Conservation (phyloP, 768 basidiomycete species). For the Ephemerocybe angulata region DNA sequence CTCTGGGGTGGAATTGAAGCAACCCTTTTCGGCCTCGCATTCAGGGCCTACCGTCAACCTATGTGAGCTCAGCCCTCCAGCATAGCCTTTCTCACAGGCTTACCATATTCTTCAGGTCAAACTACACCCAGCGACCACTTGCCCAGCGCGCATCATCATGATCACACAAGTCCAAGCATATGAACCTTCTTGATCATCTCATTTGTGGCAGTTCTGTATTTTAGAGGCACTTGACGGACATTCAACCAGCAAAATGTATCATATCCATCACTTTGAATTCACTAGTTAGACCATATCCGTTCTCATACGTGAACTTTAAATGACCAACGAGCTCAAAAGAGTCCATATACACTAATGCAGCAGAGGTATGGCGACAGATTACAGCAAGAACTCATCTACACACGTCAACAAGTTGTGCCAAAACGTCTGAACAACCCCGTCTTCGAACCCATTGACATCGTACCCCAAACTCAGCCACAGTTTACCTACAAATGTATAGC, state of each 20-base stretch:
- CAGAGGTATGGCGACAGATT: neutral
- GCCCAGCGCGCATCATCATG: neutral
- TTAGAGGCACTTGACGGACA: neutral
- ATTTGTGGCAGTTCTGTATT: neutral
- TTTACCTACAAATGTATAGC: slow-evolving; percentile 70
- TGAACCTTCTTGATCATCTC: neutral
- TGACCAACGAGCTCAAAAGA: neutral
- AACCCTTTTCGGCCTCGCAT: slow-evolving; percentile 25
- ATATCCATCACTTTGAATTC: neutral
- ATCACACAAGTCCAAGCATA: neutral
- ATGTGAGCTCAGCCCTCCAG: slow-evolving; percentile 14
- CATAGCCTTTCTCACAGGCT: neutral
- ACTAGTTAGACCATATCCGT: neutral
- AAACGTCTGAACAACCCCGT: slow-evolving; percentile 56
- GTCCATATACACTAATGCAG: neutral
- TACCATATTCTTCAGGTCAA: neutral
- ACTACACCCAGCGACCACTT: neutral
- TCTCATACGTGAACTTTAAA: neutral
- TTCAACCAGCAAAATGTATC: neutral
- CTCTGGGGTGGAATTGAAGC: slow-evolving; percentile 34
- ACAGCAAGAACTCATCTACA: slow-evolving; percentile 53
- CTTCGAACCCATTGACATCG: slow-evolving; percentile 72
- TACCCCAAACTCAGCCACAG: slow-evolving; percentile 80
- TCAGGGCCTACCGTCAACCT: slow-evolving; percentile 24
- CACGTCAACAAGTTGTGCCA: slow-evolving; percentile 58